phyloP scores from a whole-genome alignment of 768 basidiomycete species.

The Leccinum obscurum region DNA sequence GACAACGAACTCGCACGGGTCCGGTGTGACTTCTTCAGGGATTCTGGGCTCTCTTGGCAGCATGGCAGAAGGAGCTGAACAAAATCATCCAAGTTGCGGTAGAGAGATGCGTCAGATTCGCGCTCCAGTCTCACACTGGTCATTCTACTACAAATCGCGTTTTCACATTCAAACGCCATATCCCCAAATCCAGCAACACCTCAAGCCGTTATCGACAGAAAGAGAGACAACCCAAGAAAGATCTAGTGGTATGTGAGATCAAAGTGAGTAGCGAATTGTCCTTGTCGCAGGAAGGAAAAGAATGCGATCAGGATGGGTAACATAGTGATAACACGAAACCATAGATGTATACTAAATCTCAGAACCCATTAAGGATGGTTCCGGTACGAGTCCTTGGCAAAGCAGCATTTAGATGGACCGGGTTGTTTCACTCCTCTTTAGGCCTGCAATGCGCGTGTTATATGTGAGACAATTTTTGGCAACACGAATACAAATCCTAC shows the following conservation, averaged over 20 bases:
- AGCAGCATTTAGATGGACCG: not conserved
- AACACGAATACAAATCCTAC: conserved; percentile 19
- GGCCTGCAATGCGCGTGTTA: conserved; percentile 22
- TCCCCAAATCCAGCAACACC: conserved; percentile 7
- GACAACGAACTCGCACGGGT: conserved; percentile 54
- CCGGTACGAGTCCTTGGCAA: not conserved
- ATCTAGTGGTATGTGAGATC: conserved; percentile 14
- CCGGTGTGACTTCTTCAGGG: conserved; percentile 3
- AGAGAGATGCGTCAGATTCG: not conserved
- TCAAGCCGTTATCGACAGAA: conserved; percentile 13
- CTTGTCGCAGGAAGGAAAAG: conserved; percentile 12
- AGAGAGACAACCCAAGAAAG: conserved; percentile 7
- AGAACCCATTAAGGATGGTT: conserved; percentile 16
- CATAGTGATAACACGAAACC: conserved; percentile 17
- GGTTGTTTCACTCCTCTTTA: conserved; percentile 34
- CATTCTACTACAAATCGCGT: conserved; percentile 3
- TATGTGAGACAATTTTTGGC: not conserved
- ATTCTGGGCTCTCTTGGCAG: conserved; percentile 9
- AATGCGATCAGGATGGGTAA: conserved; percentile 16
- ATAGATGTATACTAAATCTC: conserved; percentile 14
- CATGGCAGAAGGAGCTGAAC: conserved; percentile 14
- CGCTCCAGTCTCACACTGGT: not conserved
- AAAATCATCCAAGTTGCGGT: not conserved
- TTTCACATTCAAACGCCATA: not conserved
- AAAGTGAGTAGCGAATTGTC: conserved; percentile 16